Percentiles rank a stretch among this genome's conserved stretches.
Evolutionary conservation across 1,139 yeast species (phyloP).

Genomic region (Hyphopichia khmerensis): DNA sequence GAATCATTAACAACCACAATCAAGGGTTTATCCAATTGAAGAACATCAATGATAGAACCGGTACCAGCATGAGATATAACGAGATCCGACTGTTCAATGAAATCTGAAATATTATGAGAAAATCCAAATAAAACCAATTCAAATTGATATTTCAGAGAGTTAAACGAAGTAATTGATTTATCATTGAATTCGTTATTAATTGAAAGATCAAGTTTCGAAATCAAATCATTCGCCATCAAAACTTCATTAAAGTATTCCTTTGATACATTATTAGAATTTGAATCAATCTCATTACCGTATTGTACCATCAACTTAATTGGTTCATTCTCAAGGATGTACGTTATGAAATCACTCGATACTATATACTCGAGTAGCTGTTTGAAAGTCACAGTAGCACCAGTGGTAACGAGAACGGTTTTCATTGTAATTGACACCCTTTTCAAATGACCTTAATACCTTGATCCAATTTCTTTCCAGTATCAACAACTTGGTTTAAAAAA

Average conservation of each 20-base stretch:
- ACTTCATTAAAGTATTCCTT: conserved; percentile 18
- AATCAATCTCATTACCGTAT: conserved; percentile 57
- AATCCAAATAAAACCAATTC: conserved; percentile 49
- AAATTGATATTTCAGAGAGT: conserved; percentile 10
- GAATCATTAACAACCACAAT: conserved; percentile 68
- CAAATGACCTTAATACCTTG: too few species aligned
- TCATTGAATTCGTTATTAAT: conserved; percentile 6
- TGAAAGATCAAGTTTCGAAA: conserved; percentile 11
- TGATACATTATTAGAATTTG: conserved; percentile 25
- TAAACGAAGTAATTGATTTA: conserved; percentile 1
- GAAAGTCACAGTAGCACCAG: conserved; percentile 88
- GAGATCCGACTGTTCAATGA: conserved; percentile 44
- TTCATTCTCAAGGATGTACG: conserved; percentile 27
- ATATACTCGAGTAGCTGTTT: conserved; percentile 47
- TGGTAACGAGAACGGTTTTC: conserved; percentile 52
- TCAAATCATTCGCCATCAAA: conserved; percentile 10
- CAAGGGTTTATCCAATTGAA: conserved; percentile 55
- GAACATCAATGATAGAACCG: conserved; percentile 82
- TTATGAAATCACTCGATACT: conserved; percentile 35
- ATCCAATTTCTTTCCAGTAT: too few species aligned
- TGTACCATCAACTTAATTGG: conserved; percentile 49
- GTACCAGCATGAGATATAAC: conserved; percentile 93
- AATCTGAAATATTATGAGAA: conserved; percentile 36
- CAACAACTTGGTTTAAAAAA: too few species aligned
- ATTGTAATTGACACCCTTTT: too few species aligned